phyloP scores from a whole-genome alignment of 352 stramenopile genomes.

The Pythium monospermum region DNA sequence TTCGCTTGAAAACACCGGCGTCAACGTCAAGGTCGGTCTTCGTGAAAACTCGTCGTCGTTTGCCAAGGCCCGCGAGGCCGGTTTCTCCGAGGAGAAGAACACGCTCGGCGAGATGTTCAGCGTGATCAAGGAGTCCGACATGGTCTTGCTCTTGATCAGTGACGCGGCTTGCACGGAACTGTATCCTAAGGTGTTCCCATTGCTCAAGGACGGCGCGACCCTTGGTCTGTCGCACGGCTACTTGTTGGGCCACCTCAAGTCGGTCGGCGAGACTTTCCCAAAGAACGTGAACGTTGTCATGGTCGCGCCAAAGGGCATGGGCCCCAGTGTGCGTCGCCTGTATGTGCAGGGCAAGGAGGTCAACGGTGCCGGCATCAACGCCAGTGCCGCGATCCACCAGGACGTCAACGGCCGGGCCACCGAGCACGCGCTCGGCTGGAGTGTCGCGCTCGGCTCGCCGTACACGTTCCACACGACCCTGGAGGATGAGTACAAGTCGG shows the following conservation, averaged over 20 bases:
- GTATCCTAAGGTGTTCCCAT: slow-evolving; percentile 96
- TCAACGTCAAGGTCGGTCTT: slow-evolving; percentile 90
- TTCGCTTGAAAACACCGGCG: slow-evolving; percentile 90
- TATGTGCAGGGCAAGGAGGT: slow-evolving; percentile 98
- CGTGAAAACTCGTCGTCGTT: slow-evolving; percentile 73
- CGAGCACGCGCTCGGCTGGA: slow-evolving; percentile 96
- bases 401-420: slow-evolving; percentile 91
- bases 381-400: slow-evolving; percentile 95
- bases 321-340: slow-evolving; percentile 92
- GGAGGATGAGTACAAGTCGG: slow-evolving; percentile 95
- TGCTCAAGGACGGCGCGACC: slow-evolving; percentile 94
- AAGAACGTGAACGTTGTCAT: slow-evolving; percentile 98
- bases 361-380: slow-evolving; percentile 97
- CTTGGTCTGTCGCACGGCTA: slow-evolving; percentile 97
- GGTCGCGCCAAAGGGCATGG: slow-evolving; percentile 98
- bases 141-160: slow-evolving; percentile 97
- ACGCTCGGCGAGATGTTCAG: slow-evolving; percentile 96
- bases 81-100: slow-evolving; percentile 91
- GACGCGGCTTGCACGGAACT: slow-evolving; percentile 93
- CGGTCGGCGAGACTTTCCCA: slow-evolving; percentile 93
- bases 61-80: slow-evolving; percentile 81
- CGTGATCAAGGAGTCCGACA: slow-evolving; percentile 94
- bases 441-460: slow-evolving; percentile 93
- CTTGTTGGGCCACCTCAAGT: slow-evolving; percentile 96
- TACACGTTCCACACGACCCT: slow-evolving; percentile 98